Evolutionary conservation across 2,329 filamentous ascomycete genomes (phyloP), one percentile per base, ranked within the genome.

Genomic region (Raffaelea deltoideospora): DNA sequence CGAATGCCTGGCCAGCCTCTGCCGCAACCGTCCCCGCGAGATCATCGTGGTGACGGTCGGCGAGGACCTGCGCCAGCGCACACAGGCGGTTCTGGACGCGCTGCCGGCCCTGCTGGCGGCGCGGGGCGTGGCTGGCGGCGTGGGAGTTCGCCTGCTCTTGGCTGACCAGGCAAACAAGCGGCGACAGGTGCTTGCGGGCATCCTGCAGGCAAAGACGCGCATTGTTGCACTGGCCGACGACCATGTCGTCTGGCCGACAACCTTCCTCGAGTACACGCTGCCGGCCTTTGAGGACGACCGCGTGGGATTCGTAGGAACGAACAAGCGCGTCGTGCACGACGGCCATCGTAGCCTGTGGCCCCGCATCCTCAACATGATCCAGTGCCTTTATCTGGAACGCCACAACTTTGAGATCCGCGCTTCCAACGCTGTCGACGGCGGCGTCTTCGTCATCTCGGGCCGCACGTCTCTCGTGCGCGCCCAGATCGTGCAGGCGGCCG

Each of bases 341-440:
- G 45, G 39, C 7, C 37, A 38, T 0, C 43, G 44, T 0, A n/a
- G 34, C 8, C 22, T 50, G 2, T 54, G 49, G 49, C 38, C 37
- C 5, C 52, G 52, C 0, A 52, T 65, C 36, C 61, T 60, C 50
- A 75, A 77, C 51, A 63, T 73, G 47, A 55, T 77, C 15, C 72
- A 67, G 0, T 65, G 64, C 22, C 50, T 63, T n/a, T 76, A 77
- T 47, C 61, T 79, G 1, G 63, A 69, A 44, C 66, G 72, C 0
- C 69, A 76, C 50, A 76, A 76, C 47, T 78, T 68, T 49, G 73
- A 78, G 47, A 67, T 71, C 36, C 60, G 65, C 1, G 58, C 68
- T 0, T 67, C 66, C 7, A 70, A 68, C 41, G 56, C 63, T 7
- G 53, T 77, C 10, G 73, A 78, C 39, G 70, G 69, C 9, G 69